These are phyloP conservation scores for Pseudopithomyces maydicus DNA, from an alignment of 2,329 filamentous ascomycete genomes.

Conservation along the genomic window DNA sequence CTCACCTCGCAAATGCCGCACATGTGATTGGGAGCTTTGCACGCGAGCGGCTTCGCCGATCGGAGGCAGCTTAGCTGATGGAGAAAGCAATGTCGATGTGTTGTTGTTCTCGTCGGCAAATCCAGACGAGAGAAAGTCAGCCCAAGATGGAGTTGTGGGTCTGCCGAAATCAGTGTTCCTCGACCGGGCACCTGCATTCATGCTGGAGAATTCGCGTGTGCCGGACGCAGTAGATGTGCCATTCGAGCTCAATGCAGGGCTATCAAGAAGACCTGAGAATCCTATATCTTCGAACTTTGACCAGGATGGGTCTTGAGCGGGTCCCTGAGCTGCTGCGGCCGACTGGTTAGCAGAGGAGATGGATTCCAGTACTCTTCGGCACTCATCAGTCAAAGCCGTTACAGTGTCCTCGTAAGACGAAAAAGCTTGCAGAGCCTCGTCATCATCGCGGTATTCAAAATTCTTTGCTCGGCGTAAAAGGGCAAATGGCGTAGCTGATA, in stretches of 20 bases:
- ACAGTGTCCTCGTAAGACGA: slow-evolving; percentile 89
- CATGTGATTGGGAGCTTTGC: slow-evolving; percentile 83
- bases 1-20: slow-evolving; percentile 67
- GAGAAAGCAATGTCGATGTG: slow-evolving; percentile 75
- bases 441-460: slow-evolving; percentile 92
- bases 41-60: slow-evolving; percentile 72
- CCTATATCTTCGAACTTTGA: slow-evolving; percentile 95
- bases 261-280: slow-evolving; percentile 77
- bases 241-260: slow-evolving; percentile 55
- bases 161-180: slow-evolving; percentile 70
- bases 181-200: slow-evolving; percentile 71
- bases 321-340: slow-evolving; percentile 64
- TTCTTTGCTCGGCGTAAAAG: slow-evolving; percentile 88
- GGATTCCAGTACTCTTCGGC: slow-evolving; percentile 83
- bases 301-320: slow-evolving; percentile 78
- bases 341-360: slow-evolving; percentile 89
- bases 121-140: slow-evolving; percentile 92
- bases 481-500: slow-evolving; percentile 93
- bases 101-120: slow-evolving; percentile 79
- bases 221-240: slow-evolving; percentile 27
- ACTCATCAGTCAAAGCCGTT: slow-evolving; percentile 88
- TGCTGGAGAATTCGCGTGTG: slow-evolving; percentile 74
- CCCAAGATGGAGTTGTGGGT: slow-evolving; percentile 96
- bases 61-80: slow-evolving; percentile 90
- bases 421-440: slow-evolving; percentile 82